Conservation (phyloP, 208 protist genomes). For the Phytomonas sp. region DNA sequence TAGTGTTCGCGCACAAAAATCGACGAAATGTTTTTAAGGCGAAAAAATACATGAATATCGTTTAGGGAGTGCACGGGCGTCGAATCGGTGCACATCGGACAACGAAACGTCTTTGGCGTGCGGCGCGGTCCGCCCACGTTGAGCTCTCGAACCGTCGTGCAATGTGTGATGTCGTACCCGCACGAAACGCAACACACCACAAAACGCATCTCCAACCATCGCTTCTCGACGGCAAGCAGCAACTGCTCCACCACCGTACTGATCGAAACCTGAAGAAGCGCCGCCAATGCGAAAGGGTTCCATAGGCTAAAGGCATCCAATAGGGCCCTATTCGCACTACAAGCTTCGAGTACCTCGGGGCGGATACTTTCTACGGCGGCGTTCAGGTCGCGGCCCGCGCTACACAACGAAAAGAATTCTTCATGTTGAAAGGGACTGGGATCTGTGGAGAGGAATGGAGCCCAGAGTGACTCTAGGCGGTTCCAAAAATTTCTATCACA, state of each 20-base stretch:
- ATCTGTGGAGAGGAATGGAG: slow-evolving; percentile 28
- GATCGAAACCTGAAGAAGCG: slow-evolving; percentile 39
- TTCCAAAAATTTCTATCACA: slow-evolving; percentile 60
- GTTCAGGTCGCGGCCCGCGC: slow-evolving; percentile 24
- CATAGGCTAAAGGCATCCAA: slow-evolving; percentile 63
- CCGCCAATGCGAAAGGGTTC: slow-evolving; percentile 59
- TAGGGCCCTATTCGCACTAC: slow-evolving; percentile 39
- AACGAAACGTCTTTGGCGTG: slow-evolving; percentile 49
- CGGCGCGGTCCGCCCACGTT: slow-evolving; percentile 45
- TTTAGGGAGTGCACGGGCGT: slow-evolving; percentile 42
- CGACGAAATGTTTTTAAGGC: slow-evolving; percentile 24
- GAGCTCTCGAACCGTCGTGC: slow-evolving; percentile 46
- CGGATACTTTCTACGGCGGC: slow-evolving; percentile 29
- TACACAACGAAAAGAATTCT: slow-evolving; percentile 39
- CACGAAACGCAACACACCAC: slow-evolving; percentile 70
- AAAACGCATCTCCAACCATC: slow-evolving; percentile 51
- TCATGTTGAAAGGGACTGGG: slow-evolving; percentile 32
- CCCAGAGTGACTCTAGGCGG: slow-evolving; percentile 41
- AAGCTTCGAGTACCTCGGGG: slow-evolving; percentile 19
- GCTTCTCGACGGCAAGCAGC: slow-evolving; percentile 53
- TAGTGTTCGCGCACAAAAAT: slow-evolving; percentile 48
- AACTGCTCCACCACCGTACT: slow-evolving; percentile 68
- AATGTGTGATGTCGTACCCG: slow-evolving; percentile 60
- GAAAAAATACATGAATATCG: slow-evolving; percentile 65
- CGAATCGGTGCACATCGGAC: slow-evolving; percentile 70